A percentile compares a stretch with the other conserved stretches of the same genome.
These are phyloP conservation scores for Spinacia oleracea DNA, from an alignment of 179 eudicot genomes.

Conservation along the genomic window DNA sequence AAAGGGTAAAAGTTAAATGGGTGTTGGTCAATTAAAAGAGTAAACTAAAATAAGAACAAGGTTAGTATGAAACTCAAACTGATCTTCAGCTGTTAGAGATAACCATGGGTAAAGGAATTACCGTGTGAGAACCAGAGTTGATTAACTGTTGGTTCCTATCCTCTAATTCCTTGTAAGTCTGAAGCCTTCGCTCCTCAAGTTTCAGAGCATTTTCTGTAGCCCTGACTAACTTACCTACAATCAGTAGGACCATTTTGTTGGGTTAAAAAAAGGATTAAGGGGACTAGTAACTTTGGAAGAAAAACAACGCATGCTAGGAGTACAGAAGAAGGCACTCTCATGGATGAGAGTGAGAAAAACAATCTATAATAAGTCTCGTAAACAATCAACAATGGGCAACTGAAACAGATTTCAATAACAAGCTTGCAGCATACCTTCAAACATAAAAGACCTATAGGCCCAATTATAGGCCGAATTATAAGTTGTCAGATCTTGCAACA, in stretches of 20 bases:
- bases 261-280: not conserved
- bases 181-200: constrained; percentile 64
- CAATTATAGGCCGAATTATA: too few relatives aligned
- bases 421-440: not conserved
- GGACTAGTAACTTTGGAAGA: not conserved
- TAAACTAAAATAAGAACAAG: not conserved
- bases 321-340: not conserved
- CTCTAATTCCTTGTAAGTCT: constrained; percentile 54
- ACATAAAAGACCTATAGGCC: too few relatives aligned
- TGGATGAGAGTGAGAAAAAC: not conserved
- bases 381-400: not conserved
- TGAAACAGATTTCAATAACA: not conserved
- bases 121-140: constrained; percentile 45
- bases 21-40: not conserved
- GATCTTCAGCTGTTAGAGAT: constrained; percentile 9
- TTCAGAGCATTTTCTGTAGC: constrained; percentile 71
- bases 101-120: constrained; percentile 26
- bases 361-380: not conserved
- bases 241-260: not conserved
- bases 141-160: constrained; percentile 46
- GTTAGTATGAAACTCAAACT: not conserved
- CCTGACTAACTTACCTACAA: constrained; percentile 55
- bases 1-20: not conserved
- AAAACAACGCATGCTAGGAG: not conserved
- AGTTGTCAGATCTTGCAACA: too few relatives aligned